phyloP scores from a whole-genome alignment of 129 eudicot genomes.

The Flaveria bidentis region DNA sequence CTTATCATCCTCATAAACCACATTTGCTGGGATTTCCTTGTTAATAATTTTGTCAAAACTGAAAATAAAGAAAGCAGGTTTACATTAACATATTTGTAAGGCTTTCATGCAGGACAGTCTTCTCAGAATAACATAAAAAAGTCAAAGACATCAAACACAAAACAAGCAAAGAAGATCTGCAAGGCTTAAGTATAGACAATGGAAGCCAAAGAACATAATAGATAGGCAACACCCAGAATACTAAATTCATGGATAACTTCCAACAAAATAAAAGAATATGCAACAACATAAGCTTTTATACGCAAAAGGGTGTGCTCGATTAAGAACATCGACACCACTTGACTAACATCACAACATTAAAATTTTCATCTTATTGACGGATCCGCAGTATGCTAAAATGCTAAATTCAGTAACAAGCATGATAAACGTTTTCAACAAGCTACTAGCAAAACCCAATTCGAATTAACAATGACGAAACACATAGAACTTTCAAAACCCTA shows the following conservation, averaged over 20 bases:
- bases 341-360: too few relatives aligned
- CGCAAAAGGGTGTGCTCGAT: neutral
- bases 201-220: neutral
- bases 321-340: too few relatives aligned
- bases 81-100: too few relatives aligned
- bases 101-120: too few relatives aligned
- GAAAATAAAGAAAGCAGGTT: conserved; percentile 9
- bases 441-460: neutral
- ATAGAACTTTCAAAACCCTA: conserved; percentile 25
- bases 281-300: neutral
- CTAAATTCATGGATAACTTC: neutral
- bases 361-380: too few relatives aligned
- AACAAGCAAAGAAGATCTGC: conserved; percentile 1
- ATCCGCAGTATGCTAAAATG: too few relatives aligned
- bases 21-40: conserved; percentile 78
- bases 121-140: too few relatives aligned
- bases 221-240: neutral
- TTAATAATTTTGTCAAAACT: conserved; percentile 89
- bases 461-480: neutral
- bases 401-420: neutral
- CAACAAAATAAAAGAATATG: conserved; percentile 4
- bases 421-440: neutral
- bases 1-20: conserved; percentile 90
- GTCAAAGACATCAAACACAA: neutral
- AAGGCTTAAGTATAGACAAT: neutral